A percentile compares a stretch with the other conserved stretches of the same genome.
Evolutionary conservation across 129 eudicot species (phyloP).

Genomic region (Helichrysum umbraculigerum): DNA sequence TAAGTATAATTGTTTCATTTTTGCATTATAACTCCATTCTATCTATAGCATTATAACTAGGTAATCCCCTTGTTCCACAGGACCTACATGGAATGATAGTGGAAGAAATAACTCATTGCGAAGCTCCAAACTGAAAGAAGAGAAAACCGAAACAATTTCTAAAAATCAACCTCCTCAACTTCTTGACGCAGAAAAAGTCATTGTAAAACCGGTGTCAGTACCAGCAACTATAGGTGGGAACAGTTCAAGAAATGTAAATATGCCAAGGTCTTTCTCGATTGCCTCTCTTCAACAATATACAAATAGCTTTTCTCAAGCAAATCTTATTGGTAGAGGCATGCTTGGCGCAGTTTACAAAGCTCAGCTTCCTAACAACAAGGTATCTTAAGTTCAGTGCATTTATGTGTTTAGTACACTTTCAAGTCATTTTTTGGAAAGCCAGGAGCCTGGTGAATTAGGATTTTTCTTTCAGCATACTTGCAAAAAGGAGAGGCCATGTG

Average conservation of each 20-base stretch:
- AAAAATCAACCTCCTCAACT: conserved; percentile 37
- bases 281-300: conserved; percentile 62
- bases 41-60: background rate
- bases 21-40: background rate
- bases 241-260: conserved; percentile 28
- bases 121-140: conserved; percentile 13
- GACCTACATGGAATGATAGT: background rate
- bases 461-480: background rate
- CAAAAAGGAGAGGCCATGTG: background rate
- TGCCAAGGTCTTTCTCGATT: conserved; percentile 44
- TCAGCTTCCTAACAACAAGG: conserved; percentile 59
- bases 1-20: background rate
- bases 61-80: background rate
- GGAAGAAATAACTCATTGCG: conserved; percentile 27
- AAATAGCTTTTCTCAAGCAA: conserved; percentile 58
- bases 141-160: conserved; percentile 21
- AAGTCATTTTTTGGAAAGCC: background rate
- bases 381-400: conserved; percentile 17
- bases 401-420: background rate
- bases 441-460: background rate
- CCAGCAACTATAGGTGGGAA: conserved; percentile 25
- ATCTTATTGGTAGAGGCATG: conserved; percentile 56
- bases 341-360: conserved; percentile 59
- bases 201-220: conserved; percentile 40
- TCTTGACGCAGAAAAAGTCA: conserved; percentile 45